A percentile compares a stretch with the other conserved stretches of the same genome.
phyloP scores from a whole-genome alignment of 768 basidiomycete species.

The Tricholoma furcatifolium region DNA sequence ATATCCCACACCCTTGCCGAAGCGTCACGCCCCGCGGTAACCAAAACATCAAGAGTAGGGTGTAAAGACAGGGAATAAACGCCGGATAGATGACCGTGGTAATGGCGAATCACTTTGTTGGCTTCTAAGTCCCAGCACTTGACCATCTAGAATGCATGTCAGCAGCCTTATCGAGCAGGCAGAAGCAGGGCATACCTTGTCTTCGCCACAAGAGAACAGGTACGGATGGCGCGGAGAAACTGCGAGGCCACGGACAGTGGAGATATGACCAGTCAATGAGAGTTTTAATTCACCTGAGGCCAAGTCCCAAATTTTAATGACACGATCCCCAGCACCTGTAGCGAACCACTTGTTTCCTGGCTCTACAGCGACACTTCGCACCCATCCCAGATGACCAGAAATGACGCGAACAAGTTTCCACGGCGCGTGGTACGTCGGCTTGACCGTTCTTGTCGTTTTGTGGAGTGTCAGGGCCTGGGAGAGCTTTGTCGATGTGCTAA shows the following conservation, averaged over 20 bases:
- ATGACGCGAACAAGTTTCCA: constrained; percentile 98
- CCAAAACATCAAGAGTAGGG: constrained; percentile 93
- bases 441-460: constrained; percentile 91
- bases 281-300: constrained; percentile 96
- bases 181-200: constrained; percentile 64
- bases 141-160: constrained; percentile 71
- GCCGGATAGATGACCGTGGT: constrained; percentile 97
- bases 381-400: constrained; percentile 98
- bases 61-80: constrained; percentile 94
- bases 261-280: constrained; percentile 97
- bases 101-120: constrained; percentile 98
- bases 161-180: neutral
- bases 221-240: constrained; percentile 95
- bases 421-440: constrained; percentile 92
- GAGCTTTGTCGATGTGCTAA: constrained; percentile 61
- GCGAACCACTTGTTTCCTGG: constrained; percentile 99
- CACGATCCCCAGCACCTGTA: constrained; percentile 95
- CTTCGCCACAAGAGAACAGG: constrained; percentile 95
- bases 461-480: constrained; percentile 90
- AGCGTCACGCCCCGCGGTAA: constrained; percentile 94
- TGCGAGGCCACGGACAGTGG: constrained; percentile 91
- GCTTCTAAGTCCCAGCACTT: constrained; percentile 99
- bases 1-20: constrained; percentile 99
- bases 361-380: constrained; percentile 92
- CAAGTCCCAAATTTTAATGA: constrained; percentile 98